phyloP scores from a whole-genome alignment of 192 early-diverging fungal genomes.

The Allomyces javanicus region DNA sequence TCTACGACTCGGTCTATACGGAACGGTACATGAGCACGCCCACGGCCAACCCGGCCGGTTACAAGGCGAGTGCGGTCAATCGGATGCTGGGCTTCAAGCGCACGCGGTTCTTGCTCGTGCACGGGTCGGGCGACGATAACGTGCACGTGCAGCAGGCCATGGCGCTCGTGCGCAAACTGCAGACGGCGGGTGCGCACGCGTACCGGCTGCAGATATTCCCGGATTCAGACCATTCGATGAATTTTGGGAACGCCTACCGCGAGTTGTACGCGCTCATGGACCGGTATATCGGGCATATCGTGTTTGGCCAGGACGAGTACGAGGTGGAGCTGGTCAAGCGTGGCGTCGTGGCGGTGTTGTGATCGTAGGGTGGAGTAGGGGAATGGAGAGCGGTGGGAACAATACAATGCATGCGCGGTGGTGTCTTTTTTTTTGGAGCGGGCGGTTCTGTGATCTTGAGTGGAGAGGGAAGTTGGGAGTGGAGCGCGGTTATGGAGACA shows the following conservation, averaged over 20 bases:
- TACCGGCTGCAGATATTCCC: neutral
- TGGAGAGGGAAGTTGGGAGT: too few species aligned
- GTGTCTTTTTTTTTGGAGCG: too few species aligned
- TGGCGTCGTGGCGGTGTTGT: too few species aligned
- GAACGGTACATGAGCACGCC: slow-evolving; percentile 94
- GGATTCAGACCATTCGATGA: neutral
- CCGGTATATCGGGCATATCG: neutral
- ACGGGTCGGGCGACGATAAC: slow-evolving; percentile 78
- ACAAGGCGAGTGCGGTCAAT: slow-evolving; percentile 48
- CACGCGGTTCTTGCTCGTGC: slow-evolving; percentile 59
- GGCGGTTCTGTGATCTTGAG: too few species aligned
- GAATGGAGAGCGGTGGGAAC: too few species aligned
- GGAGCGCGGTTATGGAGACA: too few species aligned
- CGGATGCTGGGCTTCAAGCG: slow-evolving; percentile 67
- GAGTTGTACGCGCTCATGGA: neutral
- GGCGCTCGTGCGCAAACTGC: neutral
- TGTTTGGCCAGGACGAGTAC: neutral
- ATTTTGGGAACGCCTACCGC: neutral
- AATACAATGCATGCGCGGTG: too few species aligned
- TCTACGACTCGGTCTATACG: slow-evolving; percentile 82
- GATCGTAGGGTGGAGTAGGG: too few species aligned
- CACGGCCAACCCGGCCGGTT: slow-evolving; percentile 51
- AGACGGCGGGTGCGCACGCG: neutral
- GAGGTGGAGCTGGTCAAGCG: neutral
- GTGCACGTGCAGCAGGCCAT: slow-evolving; percentile 4